Evolutionary conservation across 176 grass and related monocot species (phyloP).

Genomic region (Rhipidocladum racemiflorum): DNA sequence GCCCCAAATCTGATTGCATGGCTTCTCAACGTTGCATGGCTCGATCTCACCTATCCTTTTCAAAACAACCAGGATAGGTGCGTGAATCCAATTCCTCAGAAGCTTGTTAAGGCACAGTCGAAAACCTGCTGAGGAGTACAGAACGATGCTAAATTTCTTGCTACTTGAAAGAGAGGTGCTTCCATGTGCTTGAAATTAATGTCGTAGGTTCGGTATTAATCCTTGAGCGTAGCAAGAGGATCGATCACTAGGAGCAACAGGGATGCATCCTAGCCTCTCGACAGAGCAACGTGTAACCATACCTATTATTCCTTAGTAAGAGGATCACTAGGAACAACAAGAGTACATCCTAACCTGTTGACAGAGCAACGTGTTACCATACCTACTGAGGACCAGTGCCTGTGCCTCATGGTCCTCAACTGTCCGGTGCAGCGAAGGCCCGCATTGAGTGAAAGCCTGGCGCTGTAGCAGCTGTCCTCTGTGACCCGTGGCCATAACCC

Average conservation of each 20-base stretch:
- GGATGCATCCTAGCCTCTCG: background rate
- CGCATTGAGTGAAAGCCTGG: background rate
- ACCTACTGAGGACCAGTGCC: background rate
- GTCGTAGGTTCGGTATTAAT: background rate
- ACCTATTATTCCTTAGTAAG: background rate
- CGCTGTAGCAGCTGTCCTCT: background rate
- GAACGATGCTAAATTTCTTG: background rate
- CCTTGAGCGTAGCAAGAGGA: background rate
- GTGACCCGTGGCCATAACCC: background rate
- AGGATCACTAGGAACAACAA: background rate
- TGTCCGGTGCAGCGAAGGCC: background rate
- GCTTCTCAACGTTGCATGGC: background rate
- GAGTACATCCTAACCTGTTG: background rate
- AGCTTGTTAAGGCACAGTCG: background rate
- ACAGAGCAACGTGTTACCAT: background rate
- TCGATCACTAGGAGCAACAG: background rate
- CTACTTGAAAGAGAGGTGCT: too few species aligned
- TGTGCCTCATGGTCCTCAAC: background rate
- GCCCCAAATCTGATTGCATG: background rate
- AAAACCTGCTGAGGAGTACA: too few species aligned
- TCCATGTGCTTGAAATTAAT: too few species aligned
- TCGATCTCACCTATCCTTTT: background rate
- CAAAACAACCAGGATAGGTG: background rate
- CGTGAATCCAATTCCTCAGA: background rate
- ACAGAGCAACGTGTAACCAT: background rate